Conservation (phyloP, 1,139 yeast genomes). For the Ogataea hybrid region DNA sequence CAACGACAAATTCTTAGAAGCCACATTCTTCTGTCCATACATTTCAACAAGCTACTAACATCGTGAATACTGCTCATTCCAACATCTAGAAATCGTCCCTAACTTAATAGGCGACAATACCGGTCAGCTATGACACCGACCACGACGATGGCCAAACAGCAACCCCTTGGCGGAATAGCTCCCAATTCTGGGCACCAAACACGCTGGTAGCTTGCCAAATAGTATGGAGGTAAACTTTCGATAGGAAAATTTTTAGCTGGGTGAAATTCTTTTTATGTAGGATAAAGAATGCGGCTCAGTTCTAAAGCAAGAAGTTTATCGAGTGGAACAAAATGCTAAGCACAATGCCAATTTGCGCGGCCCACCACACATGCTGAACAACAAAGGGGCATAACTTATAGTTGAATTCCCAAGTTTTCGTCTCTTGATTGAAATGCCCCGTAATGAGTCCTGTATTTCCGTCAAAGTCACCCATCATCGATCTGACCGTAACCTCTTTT, state of each 20-base stretch:
- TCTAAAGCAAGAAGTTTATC: slow-evolving; percentile 12
- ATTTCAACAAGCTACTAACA: slow-evolving; percentile 40
- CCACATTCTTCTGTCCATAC: slow-evolving; percentile 48
- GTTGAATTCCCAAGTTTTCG: slow-evolving; percentile 58
- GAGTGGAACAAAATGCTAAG: slow-evolving; percentile 44
- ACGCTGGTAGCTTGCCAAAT: slow-evolving; percentile 13
- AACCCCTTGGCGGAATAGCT: slow-evolving; percentile 5
- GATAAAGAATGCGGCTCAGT: slow-evolving; percentile 4
- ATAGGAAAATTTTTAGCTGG: slow-evolving; percentile 15
- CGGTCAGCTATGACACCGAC: background rate
- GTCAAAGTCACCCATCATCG: slow-evolving; percentile 95
- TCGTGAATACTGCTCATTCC: slow-evolving; percentile 22
- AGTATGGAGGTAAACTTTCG: slow-evolving; percentile 29
- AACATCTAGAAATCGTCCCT: slow-evolving; percentile 36
- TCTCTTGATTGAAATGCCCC: slow-evolving; percentile 51
- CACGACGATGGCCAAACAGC: background rate
- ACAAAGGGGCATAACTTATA: slow-evolving; percentile 76
- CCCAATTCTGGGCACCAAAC: slow-evolving; percentile 4
- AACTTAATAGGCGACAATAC: slow-evolving; percentile 49
- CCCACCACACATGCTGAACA: slow-evolving; percentile 98
- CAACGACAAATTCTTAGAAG: slow-evolving; percentile 45
- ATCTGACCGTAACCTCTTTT: slow-evolving; percentile 79
- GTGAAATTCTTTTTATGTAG: background rate
- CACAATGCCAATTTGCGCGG: slow-evolving; percentile 55
- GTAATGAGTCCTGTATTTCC: slow-evolving; percentile 87